Percentiles rank a stretch among this genome's conserved stretches.
phyloP scores from a whole-genome alignment of 257 asterid genomes.

The Solanum lignicaule region DNA sequence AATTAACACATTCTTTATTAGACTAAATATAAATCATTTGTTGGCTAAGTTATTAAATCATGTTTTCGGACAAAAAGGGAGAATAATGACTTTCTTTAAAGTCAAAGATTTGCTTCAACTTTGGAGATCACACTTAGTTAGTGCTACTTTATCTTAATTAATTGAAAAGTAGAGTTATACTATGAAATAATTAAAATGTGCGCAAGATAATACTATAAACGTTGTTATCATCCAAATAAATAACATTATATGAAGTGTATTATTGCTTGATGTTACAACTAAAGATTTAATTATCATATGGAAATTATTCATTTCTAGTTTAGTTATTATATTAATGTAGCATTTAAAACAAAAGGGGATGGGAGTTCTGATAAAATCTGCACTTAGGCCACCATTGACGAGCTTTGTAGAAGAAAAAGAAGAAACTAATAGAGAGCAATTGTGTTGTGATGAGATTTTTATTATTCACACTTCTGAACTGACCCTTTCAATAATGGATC shows the following conservation, averaged over 20 bases:
- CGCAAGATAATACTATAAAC: neutral
- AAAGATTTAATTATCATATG: neutral
- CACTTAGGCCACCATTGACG: no score
- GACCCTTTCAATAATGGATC: no score
- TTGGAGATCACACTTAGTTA: neutral
- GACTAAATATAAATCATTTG: neutral
- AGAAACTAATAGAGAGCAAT: no score
- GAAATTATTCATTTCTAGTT: neutral
- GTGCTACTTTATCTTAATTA: neutral
- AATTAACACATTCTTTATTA: neutral
- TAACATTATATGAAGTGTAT: neutral
- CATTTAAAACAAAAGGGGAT: neutral
- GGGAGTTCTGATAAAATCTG: no score
- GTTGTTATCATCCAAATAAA: neutral
- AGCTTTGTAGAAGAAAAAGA: no score
- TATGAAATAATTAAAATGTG: neutral
- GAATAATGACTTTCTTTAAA: neutral
- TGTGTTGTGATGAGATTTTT: no score
- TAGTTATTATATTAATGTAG: neutral
- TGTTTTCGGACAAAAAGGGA: neutral
- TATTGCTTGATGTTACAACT: neutral
- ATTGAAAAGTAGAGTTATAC: neutral
- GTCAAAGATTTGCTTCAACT: slow-evolving; percentile 1
- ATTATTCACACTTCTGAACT: no score
- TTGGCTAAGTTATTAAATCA: neutral